These are phyloP conservation scores for Tricladium varicosporioides DNA, from an alignment of 2,329 filamentous ascomycete species.

Conservation along the genomic window DNA sequence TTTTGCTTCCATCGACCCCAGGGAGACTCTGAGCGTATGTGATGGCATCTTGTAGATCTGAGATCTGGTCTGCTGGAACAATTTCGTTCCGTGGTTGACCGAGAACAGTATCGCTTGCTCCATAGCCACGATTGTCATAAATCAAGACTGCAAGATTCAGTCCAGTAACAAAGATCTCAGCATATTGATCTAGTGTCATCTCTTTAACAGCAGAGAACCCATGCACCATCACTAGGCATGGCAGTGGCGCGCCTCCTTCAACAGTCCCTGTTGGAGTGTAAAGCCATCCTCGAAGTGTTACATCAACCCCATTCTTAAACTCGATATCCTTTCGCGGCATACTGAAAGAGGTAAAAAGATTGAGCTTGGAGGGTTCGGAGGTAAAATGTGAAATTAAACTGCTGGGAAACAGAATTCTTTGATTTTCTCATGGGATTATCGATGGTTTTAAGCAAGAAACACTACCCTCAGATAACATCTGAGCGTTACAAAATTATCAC, in stretches of 20 bases:
- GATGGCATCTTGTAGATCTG: conserved; percentile 39
- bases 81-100: conserved; percentile 36
- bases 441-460: too few relatives aligned
- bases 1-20: conserved; percentile 33
- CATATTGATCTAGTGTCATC: conserved; percentile 11
- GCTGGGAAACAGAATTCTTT: too few relatives aligned
- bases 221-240: conserved; percentile 9
- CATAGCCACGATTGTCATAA: conserved; percentile 37
- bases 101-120: conserved; percentile 29
- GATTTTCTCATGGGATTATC: too few relatives aligned
- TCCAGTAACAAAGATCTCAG: neutral
- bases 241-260: neutral
- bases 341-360: neutral
- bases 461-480: too few relatives aligned
- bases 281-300: conserved; percentile 30
- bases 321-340: conserved; percentile 21
- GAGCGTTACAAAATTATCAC: too few relatives aligned
- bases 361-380: too few relatives aligned
- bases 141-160: conserved; percentile 24
- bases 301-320: conserved; percentile 24
- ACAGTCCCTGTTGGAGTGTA: conserved; percentile 14
- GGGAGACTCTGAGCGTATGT: conserved; percentile 35
- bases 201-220: conserved; percentile 18
- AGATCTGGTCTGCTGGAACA: conserved; percentile 31
- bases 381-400: too few relatives aligned